Percentiles rank a stretch among this genome's conserved stretches.
Evolutionary conservation across 306 rosid species (phyloP).

Genomic region (Castanea sativa): DNA sequence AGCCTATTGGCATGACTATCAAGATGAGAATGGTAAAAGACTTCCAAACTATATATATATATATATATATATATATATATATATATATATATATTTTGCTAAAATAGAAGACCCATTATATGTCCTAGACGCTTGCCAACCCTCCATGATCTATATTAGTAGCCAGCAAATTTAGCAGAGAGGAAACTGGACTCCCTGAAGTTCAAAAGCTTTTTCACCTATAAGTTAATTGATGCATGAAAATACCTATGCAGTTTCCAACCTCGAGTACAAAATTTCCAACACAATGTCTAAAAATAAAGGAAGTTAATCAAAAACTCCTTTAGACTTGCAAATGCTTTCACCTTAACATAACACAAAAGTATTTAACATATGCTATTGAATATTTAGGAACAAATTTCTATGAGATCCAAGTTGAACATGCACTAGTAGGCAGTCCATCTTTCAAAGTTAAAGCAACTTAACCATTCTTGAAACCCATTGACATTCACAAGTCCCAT

Average conservation of each 20-base stretch:
- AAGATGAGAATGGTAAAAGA: background rate
- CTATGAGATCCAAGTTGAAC: background rate
- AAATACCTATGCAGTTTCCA: background rate
- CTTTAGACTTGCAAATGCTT: background rate
- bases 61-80: background rate
- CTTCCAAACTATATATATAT: background rate
- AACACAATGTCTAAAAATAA: background rate
- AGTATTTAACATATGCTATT: background rate
- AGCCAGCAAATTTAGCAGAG: background rate
- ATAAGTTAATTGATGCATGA: background rate
- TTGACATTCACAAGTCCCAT: background rate
- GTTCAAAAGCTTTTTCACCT: background rate
- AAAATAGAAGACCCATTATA: background rate
- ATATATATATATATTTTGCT: too few species aligned
- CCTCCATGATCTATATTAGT: background rate
- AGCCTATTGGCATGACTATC: too few species aligned
- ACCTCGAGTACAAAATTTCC: background rate
- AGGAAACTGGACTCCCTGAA: background rate
- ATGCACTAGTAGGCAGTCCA: background rate
- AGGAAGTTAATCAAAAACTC: background rate
- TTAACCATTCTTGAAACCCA: background rate
- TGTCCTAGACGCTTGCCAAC: background rate
- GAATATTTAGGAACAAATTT: background rate
- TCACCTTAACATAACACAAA: background rate
- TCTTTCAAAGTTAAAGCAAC: background rate